Base-by-base conservation (phyloP, 2,329 filamentous ascomycete species). In the Verticillium dahliae region DNA sequence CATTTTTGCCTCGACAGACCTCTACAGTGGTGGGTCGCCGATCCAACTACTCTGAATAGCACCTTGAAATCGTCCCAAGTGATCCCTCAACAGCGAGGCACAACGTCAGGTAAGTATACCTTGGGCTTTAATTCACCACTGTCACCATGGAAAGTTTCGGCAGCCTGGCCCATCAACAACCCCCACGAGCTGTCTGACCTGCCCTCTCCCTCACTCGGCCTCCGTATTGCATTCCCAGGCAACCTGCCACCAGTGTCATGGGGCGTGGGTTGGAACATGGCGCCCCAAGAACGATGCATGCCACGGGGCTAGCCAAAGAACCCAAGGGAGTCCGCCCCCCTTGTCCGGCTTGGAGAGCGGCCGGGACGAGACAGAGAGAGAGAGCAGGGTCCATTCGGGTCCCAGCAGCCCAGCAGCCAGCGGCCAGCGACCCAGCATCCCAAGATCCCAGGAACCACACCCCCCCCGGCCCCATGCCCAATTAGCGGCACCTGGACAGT, bases 401-500 rank as follows among this genome's bases (percentile, higher is more conserved):
- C 18, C 50, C 50, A 37, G 35, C 35, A 50, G 22, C 39, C 39
- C 14, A 15, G 39, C 39, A 45, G 22, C 50, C 50, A 37, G 35
- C 35, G 22, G 22, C 50, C 50, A 37, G 35, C 35, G 22, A 10
- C 39, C 39, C 14, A 15, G 39, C 39, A 45, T 45, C 39, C 39
- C 39, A 45, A n/a, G 15, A 50, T 50, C 45, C 45, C n/a, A 50
- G 45, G 45, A 50, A 50, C 45, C 45, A 50, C 45, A 6, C 45
- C 45, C 39, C 39, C 14, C 56, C 56, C 14, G 27, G 35, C 57
- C 57, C 57, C 38, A 34, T 58, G 38, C 27, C 27, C 57, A 57
- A 57, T 58, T 58, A 58, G 57, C 57, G 57, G 57, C 57, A 58
- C 57, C 33, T 45, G 35, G 31, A 35, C 58, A 18, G 33, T 59